Evolutionary conservation across 2,329 filamentous ascomycete genomes (phyloP).

Genomic region (Aspergillus sp.): DNA sequence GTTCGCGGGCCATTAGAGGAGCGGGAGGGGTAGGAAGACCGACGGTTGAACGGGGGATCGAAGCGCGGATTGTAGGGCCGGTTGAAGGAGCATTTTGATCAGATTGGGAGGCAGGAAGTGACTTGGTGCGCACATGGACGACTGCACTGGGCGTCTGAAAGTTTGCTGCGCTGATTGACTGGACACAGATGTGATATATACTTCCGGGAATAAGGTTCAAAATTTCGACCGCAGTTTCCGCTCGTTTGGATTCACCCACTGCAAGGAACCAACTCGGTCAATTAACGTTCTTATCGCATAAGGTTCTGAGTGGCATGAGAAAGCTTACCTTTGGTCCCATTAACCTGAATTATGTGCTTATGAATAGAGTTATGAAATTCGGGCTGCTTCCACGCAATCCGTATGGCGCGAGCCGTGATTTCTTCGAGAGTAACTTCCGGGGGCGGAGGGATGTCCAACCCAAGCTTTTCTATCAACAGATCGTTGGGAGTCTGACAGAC

Average conservation of each 20-base stretch:
- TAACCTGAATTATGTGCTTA: conserved; percentile 89
- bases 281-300: background rate
- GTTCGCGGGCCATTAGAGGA: conserved; percentile 65
- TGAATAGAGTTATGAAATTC: conserved; percentile 67
- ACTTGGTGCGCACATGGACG: conserved; percentile 75
- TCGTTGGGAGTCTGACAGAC: conserved; percentile 89
- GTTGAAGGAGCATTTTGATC: conserved; percentile 36
- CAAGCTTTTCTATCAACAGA: conserved; percentile 84
- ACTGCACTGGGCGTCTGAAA: conserved; percentile 88
- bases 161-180: conserved; percentile 86
- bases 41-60: conserved; percentile 52
- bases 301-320: background rate
- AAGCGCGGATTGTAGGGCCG: conserved; percentile 51
- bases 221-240: conserved; percentile 86
- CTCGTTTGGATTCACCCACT: conserved; percentile 82
- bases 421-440: conserved; percentile 88
- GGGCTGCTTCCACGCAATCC: conserved; percentile 85
- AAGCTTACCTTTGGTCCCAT: conserved; percentile 76
- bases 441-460: conserved; percentile 87
- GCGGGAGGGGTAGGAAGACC: conserved; percentile 62
- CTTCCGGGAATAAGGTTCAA: conserved; percentile 81
- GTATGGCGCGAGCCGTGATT: conserved; percentile 82
- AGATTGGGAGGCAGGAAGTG: conserved; percentile 44
- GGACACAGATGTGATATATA: conserved; percentile 91
- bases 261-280: conserved; percentile 16